phyloP scores from a whole-genome alignment of 1,139 yeast genomes.

The Magnusiomyces paraingens region DNA sequence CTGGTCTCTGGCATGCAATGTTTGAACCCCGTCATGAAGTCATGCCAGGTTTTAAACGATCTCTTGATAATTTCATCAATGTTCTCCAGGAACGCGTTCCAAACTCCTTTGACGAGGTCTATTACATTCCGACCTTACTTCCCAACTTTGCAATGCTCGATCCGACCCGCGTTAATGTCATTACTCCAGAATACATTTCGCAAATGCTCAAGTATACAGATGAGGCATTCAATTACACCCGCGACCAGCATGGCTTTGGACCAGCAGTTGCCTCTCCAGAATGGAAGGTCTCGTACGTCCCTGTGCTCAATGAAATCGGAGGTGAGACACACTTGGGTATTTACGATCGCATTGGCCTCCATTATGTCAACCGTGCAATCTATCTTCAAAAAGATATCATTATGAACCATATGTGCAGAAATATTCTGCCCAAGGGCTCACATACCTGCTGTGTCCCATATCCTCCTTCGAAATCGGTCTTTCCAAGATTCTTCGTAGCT shows the following conservation, averaged over 20 bases:
- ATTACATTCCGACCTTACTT: constrained; percentile 14
- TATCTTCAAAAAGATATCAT: constrained; percentile 8
- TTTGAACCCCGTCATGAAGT: constrained; percentile 12
- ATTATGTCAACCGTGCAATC: constrained; percentile 8
- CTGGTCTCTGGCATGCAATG: constrained; percentile 17
- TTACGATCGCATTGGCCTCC: constrained; percentile 10
- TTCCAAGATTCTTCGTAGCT: no score
- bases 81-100: constrained; percentile 5
- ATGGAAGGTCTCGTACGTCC: constrained; percentile 3
- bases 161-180: constrained; percentile 1
- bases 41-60: constrained; percentile 5
- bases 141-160: constrained; percentile 12
- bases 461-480: no score
- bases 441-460: constrained; percentile 12
- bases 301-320: constrained; percentile 10
- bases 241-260: not conserved
- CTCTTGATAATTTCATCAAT: constrained; percentile 7
- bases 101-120: constrained; percentile 11
- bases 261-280: not conserved
- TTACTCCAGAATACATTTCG: constrained; percentile 5
- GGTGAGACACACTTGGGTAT: not conserved
- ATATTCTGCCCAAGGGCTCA: not conserved
- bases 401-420: constrained; percentile 13
- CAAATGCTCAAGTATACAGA: constrained; percentile 12
- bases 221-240: constrained; percentile 7